These are phyloP conservation scores for Fusarium sp. DNA, from an alignment of 2,329 filamentous ascomycete species.

Conservation along the genomic window DNA sequence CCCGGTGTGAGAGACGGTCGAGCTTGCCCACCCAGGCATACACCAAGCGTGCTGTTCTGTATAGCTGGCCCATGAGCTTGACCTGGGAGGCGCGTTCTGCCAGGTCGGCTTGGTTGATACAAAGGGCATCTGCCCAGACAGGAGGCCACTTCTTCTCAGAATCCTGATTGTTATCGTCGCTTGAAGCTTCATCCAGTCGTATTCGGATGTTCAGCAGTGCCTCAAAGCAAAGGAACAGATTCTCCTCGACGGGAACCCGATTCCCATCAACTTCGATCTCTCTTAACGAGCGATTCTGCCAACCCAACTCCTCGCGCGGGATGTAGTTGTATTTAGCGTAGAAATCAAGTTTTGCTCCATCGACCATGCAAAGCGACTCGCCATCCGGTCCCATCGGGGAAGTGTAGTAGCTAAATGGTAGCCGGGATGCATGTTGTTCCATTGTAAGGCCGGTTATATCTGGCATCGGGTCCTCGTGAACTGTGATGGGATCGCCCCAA, in stretches of 20 bases:
- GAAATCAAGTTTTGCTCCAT: neutral
- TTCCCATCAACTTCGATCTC: neutral
- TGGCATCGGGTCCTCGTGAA: neutral
- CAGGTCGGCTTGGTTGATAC: constrained; percentile 8
- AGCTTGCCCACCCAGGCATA: neutral
- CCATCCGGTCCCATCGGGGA: neutral
- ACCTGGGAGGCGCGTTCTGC: neutral
- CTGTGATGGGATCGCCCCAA: neutral
- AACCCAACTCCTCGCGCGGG: neutral
- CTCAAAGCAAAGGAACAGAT: neutral
- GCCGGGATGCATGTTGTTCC: neutral
- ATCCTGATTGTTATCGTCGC: neutral
- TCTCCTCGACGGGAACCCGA: neutral
- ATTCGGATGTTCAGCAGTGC: neutral
- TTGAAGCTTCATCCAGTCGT: neutral
- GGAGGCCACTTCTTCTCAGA: neutral
- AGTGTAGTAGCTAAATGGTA: neutral
- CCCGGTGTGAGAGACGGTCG: neutral
- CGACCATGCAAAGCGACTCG: neutral
- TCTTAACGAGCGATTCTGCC: neutral
- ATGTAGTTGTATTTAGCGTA: neutral
- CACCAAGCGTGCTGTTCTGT: neutral
- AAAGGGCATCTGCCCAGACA: constrained; percentile 5
- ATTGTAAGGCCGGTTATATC: neutral
- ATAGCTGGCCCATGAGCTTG: neutral